Base-by-base conservation (phyloP, 164 flowering plant species). In the Umbilicus rupestris region DNA sequence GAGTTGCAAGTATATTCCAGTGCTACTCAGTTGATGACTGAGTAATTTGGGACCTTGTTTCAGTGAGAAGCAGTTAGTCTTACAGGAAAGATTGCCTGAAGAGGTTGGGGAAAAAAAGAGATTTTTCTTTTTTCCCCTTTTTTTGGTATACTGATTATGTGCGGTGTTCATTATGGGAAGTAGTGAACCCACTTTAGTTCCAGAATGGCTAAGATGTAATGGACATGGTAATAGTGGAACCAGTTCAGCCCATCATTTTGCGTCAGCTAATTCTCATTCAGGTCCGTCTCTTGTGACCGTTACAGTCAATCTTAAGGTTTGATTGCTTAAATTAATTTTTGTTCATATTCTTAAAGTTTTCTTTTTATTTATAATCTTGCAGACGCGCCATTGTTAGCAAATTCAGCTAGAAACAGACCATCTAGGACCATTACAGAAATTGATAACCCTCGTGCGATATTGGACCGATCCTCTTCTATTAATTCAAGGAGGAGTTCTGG, bases 401-500 rank as follows among this genome's bases (percentile, higher is more conserved):
- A 62, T 39, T 62, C 65, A 24, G 65, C 65, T 62, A 62, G 65
- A 62, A 62, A 39, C 65, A 39, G 65, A 68, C 73, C 67, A 50
- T 74, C 80, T 45, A 73, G 76, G 76, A 78, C 72, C 63, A 75
- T 22, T 47, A 70, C 70, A 69, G 93, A 85, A 69, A 72, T 75
- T 64, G 88, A 82, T 67, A 71, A 70, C 58, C 78, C 80, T 65
- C 89, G 80, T 45, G 39, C 73, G 9, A 76, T 72, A 50, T 63
- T 73, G 46, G 95, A 85, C 42, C 78, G 88, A 39, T 76, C 80
- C 3, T 71, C 86, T 42, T 79, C 90, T 0, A 75, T 84, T 7
- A 74, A 80, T 77, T 84, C 83, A 46, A 73, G 87, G 66, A 77
- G 84, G 68, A 83, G 77, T 80, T 79, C 87, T n/a, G 75, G 74